Evolutionary conservation across 768 basidiomycete genomes (phyloP).

Genomic region (Tulasnella sp.): DNA sequence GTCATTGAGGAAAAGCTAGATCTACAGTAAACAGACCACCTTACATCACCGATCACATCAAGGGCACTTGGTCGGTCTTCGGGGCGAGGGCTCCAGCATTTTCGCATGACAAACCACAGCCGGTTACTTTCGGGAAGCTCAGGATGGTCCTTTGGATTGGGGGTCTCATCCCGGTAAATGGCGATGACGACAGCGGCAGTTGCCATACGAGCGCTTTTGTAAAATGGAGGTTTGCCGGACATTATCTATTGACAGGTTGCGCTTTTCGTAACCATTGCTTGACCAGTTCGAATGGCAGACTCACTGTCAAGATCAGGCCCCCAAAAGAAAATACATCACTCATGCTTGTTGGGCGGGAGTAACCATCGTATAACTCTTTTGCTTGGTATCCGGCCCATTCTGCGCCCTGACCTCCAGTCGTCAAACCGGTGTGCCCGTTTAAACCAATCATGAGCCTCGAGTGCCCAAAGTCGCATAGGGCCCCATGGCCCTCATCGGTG

Average conservation of each 20-base stretch:
- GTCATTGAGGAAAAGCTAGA: too few relatives aligned
- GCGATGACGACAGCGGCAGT: neutral
- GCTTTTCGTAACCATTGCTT: neutral
- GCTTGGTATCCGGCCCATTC: neutral
- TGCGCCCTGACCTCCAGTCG: neutral
- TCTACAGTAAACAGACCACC: neutral
- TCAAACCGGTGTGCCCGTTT: neutral
- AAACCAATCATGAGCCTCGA: neutral
- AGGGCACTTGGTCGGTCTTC: neutral
- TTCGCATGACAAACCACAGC: neutral
- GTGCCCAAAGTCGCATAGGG: neutral
- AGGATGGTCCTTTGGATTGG: neutral
- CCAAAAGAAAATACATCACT: neutral
- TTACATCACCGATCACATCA: neutral
- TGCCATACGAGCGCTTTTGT: too few relatives aligned
- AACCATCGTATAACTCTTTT: neutral
- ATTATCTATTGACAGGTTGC: neutral
- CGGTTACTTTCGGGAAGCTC: neutral
- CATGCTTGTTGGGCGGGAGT: neutral
- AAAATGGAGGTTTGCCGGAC: constrained; percentile 10
- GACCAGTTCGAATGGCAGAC: neutral
- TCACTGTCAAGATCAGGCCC: neutral
- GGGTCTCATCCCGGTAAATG: neutral
- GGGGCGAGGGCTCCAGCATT: neutral
- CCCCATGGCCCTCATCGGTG: neutral